phyloP scores from a whole-genome alignment of 495 filamentous ascomycete species.

The Podospora didyma region DNA sequence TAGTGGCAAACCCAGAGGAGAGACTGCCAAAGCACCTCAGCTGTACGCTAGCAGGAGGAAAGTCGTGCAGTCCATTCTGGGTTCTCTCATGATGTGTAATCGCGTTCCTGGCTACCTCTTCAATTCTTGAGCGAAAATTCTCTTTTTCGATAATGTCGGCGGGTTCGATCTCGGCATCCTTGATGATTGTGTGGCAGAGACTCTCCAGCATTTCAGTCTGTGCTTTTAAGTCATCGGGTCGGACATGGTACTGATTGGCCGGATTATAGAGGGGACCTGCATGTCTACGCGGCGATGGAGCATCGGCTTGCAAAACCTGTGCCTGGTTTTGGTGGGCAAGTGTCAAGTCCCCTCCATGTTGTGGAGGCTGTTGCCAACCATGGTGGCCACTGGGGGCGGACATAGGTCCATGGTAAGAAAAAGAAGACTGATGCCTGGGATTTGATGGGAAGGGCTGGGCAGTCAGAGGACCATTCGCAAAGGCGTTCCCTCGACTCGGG shows the following conservation, averaged over 20 bases:
- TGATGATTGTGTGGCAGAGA: constrained; percentile 38
- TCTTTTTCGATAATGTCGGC: constrained; percentile 61
- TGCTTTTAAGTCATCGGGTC: constrained; percentile 34
- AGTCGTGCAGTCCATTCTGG: constrained; percentile 24
- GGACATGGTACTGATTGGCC: constrained; percentile 11
- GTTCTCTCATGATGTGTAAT: constrained; percentile 47
- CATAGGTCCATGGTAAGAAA: constrained; percentile 24
- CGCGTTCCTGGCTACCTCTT: constrained; percentile 50
- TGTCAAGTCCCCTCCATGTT: constrained; percentile 9
- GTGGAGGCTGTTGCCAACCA: constrained; percentile 20
- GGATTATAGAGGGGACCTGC: constrained; percentile 13
- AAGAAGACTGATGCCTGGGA: constrained; percentile 26
- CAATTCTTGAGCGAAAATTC: constrained; percentile 52
- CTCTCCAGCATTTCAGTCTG: constrained; percentile 45
- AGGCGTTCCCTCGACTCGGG: constrained; percentile 10
- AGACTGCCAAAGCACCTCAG: constrained; percentile 71
- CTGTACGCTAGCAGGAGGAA: constrained; percentile 49
- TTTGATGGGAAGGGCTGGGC: constrained; percentile 6
- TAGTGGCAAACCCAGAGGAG: constrained; percentile 67
- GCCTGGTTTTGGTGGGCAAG: constrained; percentile 1
- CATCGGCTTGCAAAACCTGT: constrained; percentile 9
- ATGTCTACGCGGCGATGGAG: constrained; percentile 12
- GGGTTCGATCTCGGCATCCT: constrained; percentile 42
- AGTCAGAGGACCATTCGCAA: constrained; percentile 2
- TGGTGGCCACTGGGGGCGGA: constrained; percentile 10